Evolutionary conservation across 2,329 filamentous ascomycete genomes (phyloP), one percentile per base, ranked within the genome.

Genomic region (Ophiobolus disseminans): DNA sequence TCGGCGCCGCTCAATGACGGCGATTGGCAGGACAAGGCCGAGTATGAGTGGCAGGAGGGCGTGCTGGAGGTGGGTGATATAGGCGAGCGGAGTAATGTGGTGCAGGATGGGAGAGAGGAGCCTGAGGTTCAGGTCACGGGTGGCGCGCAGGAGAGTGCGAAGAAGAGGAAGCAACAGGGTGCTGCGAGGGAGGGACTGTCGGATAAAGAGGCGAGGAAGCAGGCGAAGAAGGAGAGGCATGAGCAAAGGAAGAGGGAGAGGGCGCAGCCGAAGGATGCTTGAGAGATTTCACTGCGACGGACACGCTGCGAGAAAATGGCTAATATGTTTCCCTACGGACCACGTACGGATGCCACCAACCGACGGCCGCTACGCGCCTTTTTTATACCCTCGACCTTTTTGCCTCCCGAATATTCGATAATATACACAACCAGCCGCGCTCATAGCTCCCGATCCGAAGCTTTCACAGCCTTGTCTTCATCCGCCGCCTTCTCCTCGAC

Each of bases 391-490:
- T 32, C 7, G 17, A 37, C n/a, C 21, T 31, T 34, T 36, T 30
- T 22, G 25, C 10, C 22, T 23, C 9, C 42, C 21, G n/a, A n/a
- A 41, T 21, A 47, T 45, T 45, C 32, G 7, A 42, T 14, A 40
- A 19, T 2, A 25, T 36, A 14, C 22, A 25, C n/a, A 28, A 13
- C n/a, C n/a, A 9, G 13, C 28, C 11, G 22, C n/a, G 11, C 48
- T 75, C 81, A 92, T 74, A 93, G 73, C 76, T 95, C 91, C 55
- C 90, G 83, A 48, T 91, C 91, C 32, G 83, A 85, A 38, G 89
- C 86, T 75, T 87, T 89, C 55, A 85, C 80, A 23, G 85, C 83
- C 67, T 82, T 82, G 41, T 84, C 76, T 51, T 77, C 78, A 55
- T 84, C 82, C 62, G 79, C 75, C 22, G 69, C 66, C 75, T 84